Evolutionary conservation across 805 yeast species (phyloP).

Genomic region (Yamadazyma nakazawae): DNA sequence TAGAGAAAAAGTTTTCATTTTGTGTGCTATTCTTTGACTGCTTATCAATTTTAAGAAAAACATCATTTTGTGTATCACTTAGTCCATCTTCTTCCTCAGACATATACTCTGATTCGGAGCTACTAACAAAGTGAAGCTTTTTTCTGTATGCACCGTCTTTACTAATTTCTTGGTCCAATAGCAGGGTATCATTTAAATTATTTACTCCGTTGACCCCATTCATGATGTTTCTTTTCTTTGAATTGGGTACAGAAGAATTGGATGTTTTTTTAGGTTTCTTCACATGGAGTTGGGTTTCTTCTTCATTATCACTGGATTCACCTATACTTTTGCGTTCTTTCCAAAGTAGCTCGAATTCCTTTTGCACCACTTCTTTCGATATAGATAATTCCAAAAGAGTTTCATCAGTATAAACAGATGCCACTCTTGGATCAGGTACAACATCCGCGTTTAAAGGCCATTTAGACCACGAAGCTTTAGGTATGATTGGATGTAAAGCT

Average conservation of each 20-base stretch:
- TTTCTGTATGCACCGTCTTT: background rate
- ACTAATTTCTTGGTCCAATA: background rate
- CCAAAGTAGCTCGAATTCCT: background rate
- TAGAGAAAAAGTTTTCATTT: background rate
- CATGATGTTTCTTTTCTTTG: background rate
- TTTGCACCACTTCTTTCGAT: background rate
- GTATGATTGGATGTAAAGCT: conserved; percentile 34
- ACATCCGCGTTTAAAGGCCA: conserved; percentile 53
- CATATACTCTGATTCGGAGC: conserved; percentile 6
- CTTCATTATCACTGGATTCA: background rate
- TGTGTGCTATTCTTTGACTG: background rate
- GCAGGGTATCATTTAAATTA: no score
- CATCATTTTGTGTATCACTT: background rate
- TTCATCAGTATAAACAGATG: conserved; percentile 20
- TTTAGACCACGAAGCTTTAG: conserved; percentile 43
- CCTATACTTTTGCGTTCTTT: background rate
- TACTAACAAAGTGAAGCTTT: background rate
- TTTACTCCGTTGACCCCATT: no score
- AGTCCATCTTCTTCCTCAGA: background rate
- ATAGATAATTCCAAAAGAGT: background rate
- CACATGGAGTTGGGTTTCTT: background rate
- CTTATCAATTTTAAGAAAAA: background rate
- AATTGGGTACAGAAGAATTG: background rate
- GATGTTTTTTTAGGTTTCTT: background rate
- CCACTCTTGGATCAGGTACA: conserved; percentile 37